Evolutionary conservation across 2,329 filamentous ascomycete species (phyloP).

Genomic region (Didymella exigua): DNA sequence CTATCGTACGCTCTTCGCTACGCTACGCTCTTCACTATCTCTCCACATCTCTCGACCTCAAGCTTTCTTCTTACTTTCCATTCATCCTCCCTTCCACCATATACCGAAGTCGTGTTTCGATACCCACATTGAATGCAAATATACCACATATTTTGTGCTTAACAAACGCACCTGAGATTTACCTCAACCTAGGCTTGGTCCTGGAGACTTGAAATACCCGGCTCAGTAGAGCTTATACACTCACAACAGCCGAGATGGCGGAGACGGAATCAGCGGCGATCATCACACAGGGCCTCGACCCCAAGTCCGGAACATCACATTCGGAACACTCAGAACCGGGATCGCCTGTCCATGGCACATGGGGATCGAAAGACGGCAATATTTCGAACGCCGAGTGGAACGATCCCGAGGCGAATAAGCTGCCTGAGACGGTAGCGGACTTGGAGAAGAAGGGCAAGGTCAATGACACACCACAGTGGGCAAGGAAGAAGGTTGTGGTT

Average conservation of each 20-base stretch:
- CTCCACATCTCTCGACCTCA: not conserved
- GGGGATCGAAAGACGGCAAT: slow-evolving; percentile 36
- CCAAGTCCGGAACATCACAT: slow-evolving; percentile 39
- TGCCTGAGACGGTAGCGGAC: slow-evolving; percentile 52
- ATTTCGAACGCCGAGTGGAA: slow-evolving; percentile 56
- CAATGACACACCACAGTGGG: slow-evolving; percentile 30
- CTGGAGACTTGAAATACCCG: not conserved
- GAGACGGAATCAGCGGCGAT: slow-evolving; percentile 25
- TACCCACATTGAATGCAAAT: not conserved
- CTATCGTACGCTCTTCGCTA: not conserved
- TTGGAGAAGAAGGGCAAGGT: slow-evolving; percentile 37
- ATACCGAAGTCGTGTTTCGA: not conserved
- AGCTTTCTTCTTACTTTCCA: not conserved
- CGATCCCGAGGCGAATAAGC: slow-evolving; percentile 52
- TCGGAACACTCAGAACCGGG: slow-evolving; percentile 24
- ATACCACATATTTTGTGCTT: not conserved
- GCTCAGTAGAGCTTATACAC: slow-evolving; percentile 1
- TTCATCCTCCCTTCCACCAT: not conserved
- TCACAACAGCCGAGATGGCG: slow-evolving; percentile 22
- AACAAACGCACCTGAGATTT: not conserved
- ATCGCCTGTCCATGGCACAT: slow-evolving; percentile 34
- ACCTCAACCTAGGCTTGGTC: not conserved
- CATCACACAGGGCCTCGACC: slow-evolving; percentile 43
- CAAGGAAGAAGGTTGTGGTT: slow-evolving; percentile 73
- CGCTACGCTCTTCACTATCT: not conserved